A percentile compares a stretch with the other conserved stretches of the same genome.
Conservation (phyloP, 1,284 basidiomycete genomes). For the Ustilago lituana region DNA sequence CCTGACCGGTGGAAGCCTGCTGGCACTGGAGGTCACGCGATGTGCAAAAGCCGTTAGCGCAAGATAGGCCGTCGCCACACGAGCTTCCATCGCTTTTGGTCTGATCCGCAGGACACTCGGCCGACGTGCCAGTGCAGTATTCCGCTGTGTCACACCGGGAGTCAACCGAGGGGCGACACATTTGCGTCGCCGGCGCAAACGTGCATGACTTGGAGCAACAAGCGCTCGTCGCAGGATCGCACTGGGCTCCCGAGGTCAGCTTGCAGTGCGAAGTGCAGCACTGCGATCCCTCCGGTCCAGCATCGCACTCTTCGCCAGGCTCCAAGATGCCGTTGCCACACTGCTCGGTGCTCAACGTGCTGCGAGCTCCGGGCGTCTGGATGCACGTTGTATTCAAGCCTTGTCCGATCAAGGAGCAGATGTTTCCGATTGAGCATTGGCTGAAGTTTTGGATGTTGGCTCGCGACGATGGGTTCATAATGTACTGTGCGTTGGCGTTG, state of each 20-base stretch:
- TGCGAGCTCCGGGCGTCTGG: slow-evolving; percentile 42
- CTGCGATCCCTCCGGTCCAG: slow-evolving; percentile 74
- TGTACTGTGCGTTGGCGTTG: slow-evolving; percentile 71
- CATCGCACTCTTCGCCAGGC: slow-evolving; percentile 85
- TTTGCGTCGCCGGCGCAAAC: slow-evolving; percentile 73
- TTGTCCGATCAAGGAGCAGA: slow-evolving; percentile 72
- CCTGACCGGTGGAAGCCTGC: slow-evolving; percentile 72
- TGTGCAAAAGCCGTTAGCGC: slow-evolving; percentile 85
- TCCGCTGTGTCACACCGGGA: slow-evolving; percentile 79
- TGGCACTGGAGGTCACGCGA: slow-evolving; percentile 81
- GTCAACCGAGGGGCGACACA: slow-evolving; percentile 80
- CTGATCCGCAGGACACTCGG: slow-evolving; percentile 78
- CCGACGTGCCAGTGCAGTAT: slow-evolving; percentile 79
- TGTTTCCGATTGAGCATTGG: slow-evolving; percentile 81
- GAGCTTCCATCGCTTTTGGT: slow-evolving; percentile 75
- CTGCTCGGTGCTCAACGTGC: slow-evolving; percentile 57
- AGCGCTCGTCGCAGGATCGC: slow-evolving; percentile 79
- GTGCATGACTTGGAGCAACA: slow-evolving; percentile 81
- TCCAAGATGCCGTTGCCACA: slow-evolving; percentile 70
- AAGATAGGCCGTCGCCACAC: slow-evolving; percentile 72
- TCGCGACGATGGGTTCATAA: slow-evolving; percentile 51
- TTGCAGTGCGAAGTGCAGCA: slow-evolving; percentile 85
- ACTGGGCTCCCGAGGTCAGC: slow-evolving; percentile 77
- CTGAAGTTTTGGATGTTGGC: slow-evolving; percentile 48
- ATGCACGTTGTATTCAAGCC: slow-evolving; percentile 68